These are phyloP conservation scores for Austroboletus rostrupii DNA, from an alignment of 1,284 basidiomycete genomes.

Conservation along the genomic window DNA sequence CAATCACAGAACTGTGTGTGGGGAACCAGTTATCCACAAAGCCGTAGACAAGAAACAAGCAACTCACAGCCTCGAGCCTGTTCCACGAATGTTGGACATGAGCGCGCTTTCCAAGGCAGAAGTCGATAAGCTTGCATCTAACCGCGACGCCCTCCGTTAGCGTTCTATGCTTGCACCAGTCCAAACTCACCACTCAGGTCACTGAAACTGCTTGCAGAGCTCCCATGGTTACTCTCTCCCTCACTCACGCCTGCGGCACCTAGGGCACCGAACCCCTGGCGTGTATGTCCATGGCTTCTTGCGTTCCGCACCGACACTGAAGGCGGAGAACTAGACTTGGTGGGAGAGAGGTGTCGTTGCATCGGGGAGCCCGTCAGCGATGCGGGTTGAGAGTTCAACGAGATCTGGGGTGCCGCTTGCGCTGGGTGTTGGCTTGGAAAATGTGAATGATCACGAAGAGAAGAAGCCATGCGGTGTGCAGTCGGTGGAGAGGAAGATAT, in stretches of 20 bases:
- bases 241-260: constrained; percentile 42
- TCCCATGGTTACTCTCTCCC: constrained; percentile 61
- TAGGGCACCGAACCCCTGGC: constrained; percentile 37
- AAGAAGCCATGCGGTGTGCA: constrained; percentile 2
- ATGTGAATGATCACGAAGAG: constrained; percentile 6
- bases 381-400: constrained; percentile 15
- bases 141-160: constrained; percentile 1
- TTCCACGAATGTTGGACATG: constrained; percentile 42
- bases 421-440: constrained; percentile 8
- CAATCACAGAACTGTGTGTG: constrained; percentile 33
- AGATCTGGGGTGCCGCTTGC: constrained; percentile 11
- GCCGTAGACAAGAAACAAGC: constrained; percentile 4
- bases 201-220: constrained; percentile 75
- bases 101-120: constrained; percentile 74
- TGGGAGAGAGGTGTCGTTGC: constrained; percentile 49
- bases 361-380: constrained; percentile 36
- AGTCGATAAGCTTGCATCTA: constrained; percentile 67
- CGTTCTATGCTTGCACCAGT: background rate
- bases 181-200: constrained; percentile 67
- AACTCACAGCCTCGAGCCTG: constrained; percentile 26
- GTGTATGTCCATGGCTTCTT: constrained; percentile 43
- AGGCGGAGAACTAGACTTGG: constrained; percentile 59
- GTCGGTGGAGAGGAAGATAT: constrained; percentile 42
- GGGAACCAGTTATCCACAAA: background rate
- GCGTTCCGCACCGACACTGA: constrained; percentile 51